These are phyloP conservation scores for Thamnidium elegans DNA, from an alignment of 192 early-diverging fungal genomes.

Conservation along the genomic window DNA sequence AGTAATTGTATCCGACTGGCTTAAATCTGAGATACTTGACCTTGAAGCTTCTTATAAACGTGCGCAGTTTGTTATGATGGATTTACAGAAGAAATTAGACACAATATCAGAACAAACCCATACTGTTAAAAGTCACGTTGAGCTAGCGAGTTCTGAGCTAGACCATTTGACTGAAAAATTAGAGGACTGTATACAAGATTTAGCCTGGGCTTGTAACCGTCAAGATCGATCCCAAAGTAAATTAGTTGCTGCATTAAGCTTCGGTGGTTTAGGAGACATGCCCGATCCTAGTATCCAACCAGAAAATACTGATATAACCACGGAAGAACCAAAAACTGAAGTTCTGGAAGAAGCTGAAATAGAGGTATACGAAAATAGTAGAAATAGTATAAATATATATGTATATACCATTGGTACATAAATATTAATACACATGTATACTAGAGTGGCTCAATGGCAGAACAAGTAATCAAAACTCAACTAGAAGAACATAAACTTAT, in stretches of 20 bases:
- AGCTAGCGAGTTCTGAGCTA: background rate
- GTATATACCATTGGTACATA: background rate
- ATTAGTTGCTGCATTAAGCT: conserved; percentile 25
- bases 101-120: background rate
- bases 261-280: conserved; percentile 27
- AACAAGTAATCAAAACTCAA: conserved; percentile 40
- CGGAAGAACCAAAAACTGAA: background rate
- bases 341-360: background rate
- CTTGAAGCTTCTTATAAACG: conserved; percentile 7
- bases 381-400: background rate
- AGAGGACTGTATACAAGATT: conserved; percentile 35
- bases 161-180: conserved; percentile 33
- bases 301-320: background rate
- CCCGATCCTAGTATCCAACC: background rate
- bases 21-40: background rate
- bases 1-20: background rate
- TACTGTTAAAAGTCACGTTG: background rate
- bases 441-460: conserved; percentile 21
- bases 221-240: conserved; percentile 47
- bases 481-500: conserved; percentile 43
- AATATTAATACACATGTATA: background rate
- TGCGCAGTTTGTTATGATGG: background rate
- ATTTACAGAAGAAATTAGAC: background rate
- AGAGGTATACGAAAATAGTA: background rate
- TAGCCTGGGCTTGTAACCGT: conserved; percentile 43